Evolutionary conservation across 2,329 filamentous ascomycete genomes (phyloP).

Genomic region (Botrytis fabae): DNA sequence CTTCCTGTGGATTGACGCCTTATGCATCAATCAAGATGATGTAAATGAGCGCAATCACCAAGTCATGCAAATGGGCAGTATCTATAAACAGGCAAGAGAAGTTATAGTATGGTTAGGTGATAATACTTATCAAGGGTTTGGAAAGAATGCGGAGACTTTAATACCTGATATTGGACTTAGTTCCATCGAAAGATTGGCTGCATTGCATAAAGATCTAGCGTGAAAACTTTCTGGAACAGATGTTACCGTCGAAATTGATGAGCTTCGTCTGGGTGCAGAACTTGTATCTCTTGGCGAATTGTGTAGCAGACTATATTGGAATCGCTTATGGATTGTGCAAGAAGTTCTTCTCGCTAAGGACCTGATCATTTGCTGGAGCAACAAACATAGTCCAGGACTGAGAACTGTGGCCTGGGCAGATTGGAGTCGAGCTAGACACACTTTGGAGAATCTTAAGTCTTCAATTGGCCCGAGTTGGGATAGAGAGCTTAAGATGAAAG

Average conservation of each 20-base stretch:
- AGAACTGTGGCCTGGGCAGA: neutral
- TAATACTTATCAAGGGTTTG: neutral
- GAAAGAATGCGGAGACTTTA: accelerated
- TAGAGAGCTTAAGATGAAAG: neutral
- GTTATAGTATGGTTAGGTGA: neutral
- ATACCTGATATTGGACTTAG: neutral
- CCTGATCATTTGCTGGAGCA: neutral
- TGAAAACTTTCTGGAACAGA: neutral
- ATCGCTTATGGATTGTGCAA: neutral
- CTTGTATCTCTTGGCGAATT: neutral
- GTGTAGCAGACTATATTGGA: neutral
- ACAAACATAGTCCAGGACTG: neutral
- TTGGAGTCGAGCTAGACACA: neutral
- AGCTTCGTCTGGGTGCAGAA: neutral
- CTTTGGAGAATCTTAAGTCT: neutral
- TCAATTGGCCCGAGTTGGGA: neutral
- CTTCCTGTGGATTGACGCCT: neutral
- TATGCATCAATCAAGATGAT: neutral
- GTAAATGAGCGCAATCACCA: neutral
- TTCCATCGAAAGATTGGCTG: neutral
- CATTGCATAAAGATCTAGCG: neutral
- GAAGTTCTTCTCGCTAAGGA: neutral
- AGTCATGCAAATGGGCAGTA: neutral
- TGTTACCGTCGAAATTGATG: neutral
- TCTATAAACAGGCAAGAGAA: neutral